Conservation (phyloP, 257 asterid species). For the Buddleja alternifolia region DNA sequence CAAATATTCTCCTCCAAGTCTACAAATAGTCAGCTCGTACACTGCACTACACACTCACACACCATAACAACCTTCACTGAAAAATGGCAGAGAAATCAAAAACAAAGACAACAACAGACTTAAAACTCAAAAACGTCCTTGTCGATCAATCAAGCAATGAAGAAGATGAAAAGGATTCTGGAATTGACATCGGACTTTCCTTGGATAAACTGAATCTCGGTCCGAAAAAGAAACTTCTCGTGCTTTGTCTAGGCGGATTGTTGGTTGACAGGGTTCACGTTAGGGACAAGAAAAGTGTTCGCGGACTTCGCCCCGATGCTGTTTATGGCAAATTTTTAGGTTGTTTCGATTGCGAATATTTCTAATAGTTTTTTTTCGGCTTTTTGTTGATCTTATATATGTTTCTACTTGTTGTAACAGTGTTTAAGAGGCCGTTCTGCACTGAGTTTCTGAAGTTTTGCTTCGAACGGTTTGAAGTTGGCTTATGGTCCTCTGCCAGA, state of each 20-base stretch:
- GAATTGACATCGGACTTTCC: constrained; percentile 38
- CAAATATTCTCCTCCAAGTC: too few species aligned
- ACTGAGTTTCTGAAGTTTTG: constrained; percentile 58
- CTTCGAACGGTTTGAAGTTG: constrained; percentile 64
- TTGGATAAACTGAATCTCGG: constrained; percentile 53
- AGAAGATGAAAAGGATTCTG: constrained; percentile 23
- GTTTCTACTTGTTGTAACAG: constrained; percentile 20
- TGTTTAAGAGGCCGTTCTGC: constrained; percentile 64
- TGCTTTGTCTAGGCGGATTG: constrained; percentile 59
- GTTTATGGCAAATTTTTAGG: constrained; percentile 42
- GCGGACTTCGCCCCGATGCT: constrained; percentile 43
- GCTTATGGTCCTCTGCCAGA: constrained; percentile 63
- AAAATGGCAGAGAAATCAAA: too few species aligned
- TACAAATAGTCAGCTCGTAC: too few species aligned
- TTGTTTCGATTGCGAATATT: not conserved
- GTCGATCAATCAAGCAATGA: constrained; percentile 37
- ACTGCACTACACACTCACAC: not conserved
- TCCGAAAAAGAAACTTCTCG: constrained; percentile 60
- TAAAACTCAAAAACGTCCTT: constrained; percentile 32
- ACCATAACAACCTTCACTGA: not conserved
- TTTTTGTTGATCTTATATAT: not conserved
- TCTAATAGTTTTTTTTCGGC: not conserved
- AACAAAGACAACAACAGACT: constrained; percentile 15
- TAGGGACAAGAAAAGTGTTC: constrained; percentile 20
- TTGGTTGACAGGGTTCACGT: constrained; percentile 49